Conservation (phyloP, 2,329 filamentous ascomycete species). For the Cladosporium sphaerospermum region DNA sequence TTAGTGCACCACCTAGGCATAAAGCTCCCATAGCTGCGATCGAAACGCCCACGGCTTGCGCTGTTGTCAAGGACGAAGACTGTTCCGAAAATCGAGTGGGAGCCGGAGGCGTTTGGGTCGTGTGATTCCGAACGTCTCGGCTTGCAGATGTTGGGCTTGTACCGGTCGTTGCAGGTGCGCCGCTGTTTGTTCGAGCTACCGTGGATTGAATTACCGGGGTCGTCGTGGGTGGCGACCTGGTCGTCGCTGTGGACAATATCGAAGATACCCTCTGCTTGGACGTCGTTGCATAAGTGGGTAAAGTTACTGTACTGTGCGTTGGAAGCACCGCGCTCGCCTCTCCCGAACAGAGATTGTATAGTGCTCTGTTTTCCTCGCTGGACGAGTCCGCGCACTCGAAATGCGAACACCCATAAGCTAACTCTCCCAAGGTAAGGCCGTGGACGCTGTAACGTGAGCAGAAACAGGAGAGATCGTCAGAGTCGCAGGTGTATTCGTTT, state of each 20-base stretch:
- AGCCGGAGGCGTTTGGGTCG: not conserved
- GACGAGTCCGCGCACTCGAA: conserved; percentile 14
- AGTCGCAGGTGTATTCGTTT: not conserved
- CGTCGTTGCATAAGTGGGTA: conserved; percentile 15
- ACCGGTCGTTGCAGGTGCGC: not conserved
- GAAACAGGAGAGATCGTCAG: conserved; percentile 22
- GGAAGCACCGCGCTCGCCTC: conserved; percentile 19
- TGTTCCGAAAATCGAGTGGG: not conserved
- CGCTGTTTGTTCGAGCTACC: not conserved
- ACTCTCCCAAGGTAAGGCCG: conserved; percentile 29
- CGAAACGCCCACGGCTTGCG: conserved; percentile 29
- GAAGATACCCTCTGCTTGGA: not conserved
- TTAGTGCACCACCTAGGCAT: conserved; percentile 18
- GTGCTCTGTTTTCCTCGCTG: conserved; percentile 8
- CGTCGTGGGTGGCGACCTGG: not conserved
- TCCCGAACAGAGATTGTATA: conserved; percentile 25
- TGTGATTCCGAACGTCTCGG: not conserved
- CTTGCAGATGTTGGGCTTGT: conserved; percentile 9
- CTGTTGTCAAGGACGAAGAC: conserved; percentile 23
- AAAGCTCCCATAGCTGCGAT: conserved; percentile 27
- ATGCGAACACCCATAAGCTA: conserved; percentile 18
- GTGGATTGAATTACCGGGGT: too few species aligned
- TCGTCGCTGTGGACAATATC: not conserved
- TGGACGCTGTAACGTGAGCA: conserved; percentile 27
- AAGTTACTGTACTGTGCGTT: conserved; percentile 22